phyloP scores from a whole-genome alignment of 306 rosid species.

The Cucurbita pepo region DNA sequence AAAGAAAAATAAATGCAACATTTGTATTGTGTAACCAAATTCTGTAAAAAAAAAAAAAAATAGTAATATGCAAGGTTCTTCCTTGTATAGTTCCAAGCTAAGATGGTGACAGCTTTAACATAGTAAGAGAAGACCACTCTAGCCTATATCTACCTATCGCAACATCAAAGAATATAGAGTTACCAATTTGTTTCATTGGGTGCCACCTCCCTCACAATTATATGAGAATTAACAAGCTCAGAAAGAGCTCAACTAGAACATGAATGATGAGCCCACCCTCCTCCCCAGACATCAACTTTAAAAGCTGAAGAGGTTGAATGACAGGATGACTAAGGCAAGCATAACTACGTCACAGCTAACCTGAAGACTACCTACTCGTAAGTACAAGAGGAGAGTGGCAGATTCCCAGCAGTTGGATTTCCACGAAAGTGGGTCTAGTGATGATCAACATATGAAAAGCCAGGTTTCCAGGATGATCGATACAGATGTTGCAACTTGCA shows the following conservation, averaged over 20 bases:
- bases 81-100: background rate
- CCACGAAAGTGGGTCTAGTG: background rate
- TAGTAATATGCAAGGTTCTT: background rate
- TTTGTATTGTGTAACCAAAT: background rate
- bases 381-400: background rate
- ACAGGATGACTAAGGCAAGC: background rate
- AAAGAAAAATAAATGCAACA: background rate
- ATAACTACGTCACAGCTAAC: background rate
- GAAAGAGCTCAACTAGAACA: background rate
- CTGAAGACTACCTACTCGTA: background rate
- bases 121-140: background rate
- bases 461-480: background rate
- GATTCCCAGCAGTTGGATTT: background rate
- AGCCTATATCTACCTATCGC: background rate
- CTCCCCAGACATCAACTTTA: background rate
- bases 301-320: background rate
- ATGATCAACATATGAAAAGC: background rate
- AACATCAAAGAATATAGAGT: background rate
- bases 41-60: background rate
- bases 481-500: background rate
- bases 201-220: background rate
- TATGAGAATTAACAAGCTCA: background rate
- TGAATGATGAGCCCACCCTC: background rate
- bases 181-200: background rate
- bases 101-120: background rate